A percentile compares a stretch with the other conserved stretches of the same genome.
Conservation (phyloP, 768 basidiomycete genomes). For the Termitomyces eurrhizus region DNA sequence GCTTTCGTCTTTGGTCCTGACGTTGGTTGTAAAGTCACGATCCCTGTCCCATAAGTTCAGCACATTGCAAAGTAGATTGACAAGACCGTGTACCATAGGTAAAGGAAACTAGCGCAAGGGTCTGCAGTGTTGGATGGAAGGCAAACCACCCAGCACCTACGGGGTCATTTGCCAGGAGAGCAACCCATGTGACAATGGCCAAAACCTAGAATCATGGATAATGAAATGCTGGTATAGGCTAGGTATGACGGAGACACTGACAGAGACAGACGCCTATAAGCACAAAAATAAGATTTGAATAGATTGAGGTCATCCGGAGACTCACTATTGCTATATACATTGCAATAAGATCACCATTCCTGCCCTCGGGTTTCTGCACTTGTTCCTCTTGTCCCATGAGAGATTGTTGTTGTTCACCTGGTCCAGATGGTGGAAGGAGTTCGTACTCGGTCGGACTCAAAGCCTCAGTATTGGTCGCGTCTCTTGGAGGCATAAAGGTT, state of each 20-base stretch:
- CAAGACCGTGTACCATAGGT: slow-evolving; percentile 48
- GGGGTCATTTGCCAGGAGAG: slow-evolving; percentile 10
- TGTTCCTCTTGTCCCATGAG: slow-evolving; percentile 27
- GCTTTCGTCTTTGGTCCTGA: slow-evolving; percentile 61
- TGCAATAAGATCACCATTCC: slow-evolving; percentile 35
- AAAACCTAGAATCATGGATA: slow-evolving; percentile 5
- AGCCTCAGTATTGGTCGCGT: not conserved
- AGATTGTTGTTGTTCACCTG: slow-evolving; percentile 11
- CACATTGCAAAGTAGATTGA: not conserved
- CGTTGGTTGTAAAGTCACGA: slow-evolving; percentile 75
- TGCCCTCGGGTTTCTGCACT: slow-evolving; percentile 31
- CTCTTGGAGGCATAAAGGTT: not conserved
- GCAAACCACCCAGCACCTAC: slow-evolving; percentile 54
- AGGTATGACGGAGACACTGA: slow-evolving; percentile 1
- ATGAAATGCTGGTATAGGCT: not conserved
- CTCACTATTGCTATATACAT: slow-evolving; percentile 36
- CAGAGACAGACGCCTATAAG: slow-evolving; percentile 6
- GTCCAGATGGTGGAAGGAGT: slow-evolving; percentile 21
- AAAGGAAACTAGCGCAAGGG: slow-evolving; percentile 49
- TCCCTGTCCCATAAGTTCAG: slow-evolving; percentile 36
- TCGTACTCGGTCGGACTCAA: slow-evolving; percentile 20
- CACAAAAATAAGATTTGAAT: not conserved
- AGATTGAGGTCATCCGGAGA: not conserved
- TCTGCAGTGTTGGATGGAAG: slow-evolving; percentile 63
- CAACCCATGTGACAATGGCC: slow-evolving; percentile 14